Base-by-base conservation (phyloP, 345 rosid species). In the Eucalyptus cloeziana region DNA sequence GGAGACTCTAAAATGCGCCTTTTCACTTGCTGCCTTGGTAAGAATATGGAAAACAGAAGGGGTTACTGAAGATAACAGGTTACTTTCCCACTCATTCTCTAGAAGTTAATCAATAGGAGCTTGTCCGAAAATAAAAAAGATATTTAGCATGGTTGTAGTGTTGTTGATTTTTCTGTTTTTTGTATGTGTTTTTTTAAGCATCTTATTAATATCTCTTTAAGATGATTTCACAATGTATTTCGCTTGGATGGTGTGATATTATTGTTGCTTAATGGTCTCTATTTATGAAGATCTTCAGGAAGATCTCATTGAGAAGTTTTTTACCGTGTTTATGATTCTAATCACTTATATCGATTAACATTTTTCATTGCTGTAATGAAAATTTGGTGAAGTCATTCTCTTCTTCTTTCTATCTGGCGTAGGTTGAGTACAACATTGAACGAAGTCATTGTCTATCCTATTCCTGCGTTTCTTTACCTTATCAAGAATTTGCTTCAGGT, bases 401-500 rank as follows among this genome's bases (percentile, higher is more conserved):
- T 10, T 76, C 27, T 71, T 71, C 50, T 86, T 49, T 90, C 56
- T 92, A 71, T n/a, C 86, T 92, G 89, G 86, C 89, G 88, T 92
- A 97, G 99, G 95, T 94, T 98, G 94, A 95, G 96, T 90, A 95
- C 99, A 47, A 98, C 98, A 85, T 89, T 93, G 86, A 95, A 97
- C 30, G 99, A 97, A 95, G 98, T 98, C 91, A 95, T 89, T 87
- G 98, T 98, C 87, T 98, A 95, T 88, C 99, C 99, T 43, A 94
- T 97, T 89, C 99, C 98, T 87, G 99, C 99, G 11, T 95, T 93
- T 47, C 97, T 98, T 92, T 98, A 97, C 91, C 99, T 98, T 86
- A 93, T 98, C 89, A 98, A 97, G 94, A 98, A 98, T 94, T 95
- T 98, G 94, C 98, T 98, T 90, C 99, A 98, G 97, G 99, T 94